Base-by-base conservation (phyloP, 352 stramenopile genomes). In the Phytophthora sojae region DNA sequence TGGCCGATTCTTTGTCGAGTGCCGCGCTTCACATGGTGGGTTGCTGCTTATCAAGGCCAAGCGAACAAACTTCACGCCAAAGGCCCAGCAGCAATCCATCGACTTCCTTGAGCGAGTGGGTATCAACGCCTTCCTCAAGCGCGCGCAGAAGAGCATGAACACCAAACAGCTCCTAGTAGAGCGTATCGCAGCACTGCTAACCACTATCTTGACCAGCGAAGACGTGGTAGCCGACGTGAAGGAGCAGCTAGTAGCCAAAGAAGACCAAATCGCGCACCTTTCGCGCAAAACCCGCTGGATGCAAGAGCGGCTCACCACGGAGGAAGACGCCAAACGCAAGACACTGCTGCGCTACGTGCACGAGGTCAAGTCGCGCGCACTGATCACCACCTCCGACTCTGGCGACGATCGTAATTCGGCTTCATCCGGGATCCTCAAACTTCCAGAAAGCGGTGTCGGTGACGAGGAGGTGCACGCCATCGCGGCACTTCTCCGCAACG, bases 381-480 rank as follows among this genome's bases (percentile, higher is more conserved):
- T 76, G 47, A 59, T 71, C 47, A 59, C 49, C 49, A 35, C 64
- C 32, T 64, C 30, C 6, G 44, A 68, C 17, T 6, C 54, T n/a
- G 44, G 14, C 37, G 64, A 73, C 19, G 44, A 58, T 26, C 60
- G 39, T 21, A 64, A 62, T 23, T 29, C 51, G 25, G 4, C 65
- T 21, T 50, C 23, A 8, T 23, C 51, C 37, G 57, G 82, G 14
- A 59, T 89, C 25, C 59, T 94, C 21, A 94, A 97, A 51, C 78
- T 98, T 6, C 83, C 90, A 5, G 93, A 98, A 68, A 98, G 89
- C 37, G 91, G 92, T 26, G 75, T 99, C 1, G 92, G 91, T 2
- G 97, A 99, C 74, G 97, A 99, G 75, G 97, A 99, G 79, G 85
- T 98, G 3, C 96, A 99, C 73, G 96, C 95, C 39, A 92, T 99